A percentile compares a stretch with the other conserved stretches of the same genome.
Conservation (phyloP, 2,329 filamentous ascomycete genomes). For the Pseudocercospora crystallina region DNA sequence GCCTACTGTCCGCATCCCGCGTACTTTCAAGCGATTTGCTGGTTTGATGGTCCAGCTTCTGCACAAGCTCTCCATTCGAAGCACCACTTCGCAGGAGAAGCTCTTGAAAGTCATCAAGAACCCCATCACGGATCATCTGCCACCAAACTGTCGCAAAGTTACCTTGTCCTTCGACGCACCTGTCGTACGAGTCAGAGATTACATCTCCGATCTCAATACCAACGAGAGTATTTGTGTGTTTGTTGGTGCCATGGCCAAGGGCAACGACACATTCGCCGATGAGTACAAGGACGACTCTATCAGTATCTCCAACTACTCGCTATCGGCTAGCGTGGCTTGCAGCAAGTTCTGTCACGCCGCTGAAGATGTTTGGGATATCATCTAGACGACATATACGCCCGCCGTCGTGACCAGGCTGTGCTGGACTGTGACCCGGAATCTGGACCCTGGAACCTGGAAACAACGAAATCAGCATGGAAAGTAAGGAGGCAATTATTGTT, state of each 20-base stretch:
- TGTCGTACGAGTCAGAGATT: slow-evolving; percentile 83
- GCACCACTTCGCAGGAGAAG: slow-evolving; percentile 96
- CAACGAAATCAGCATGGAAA: slow-evolving; percentile 3
- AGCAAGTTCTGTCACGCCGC: slow-evolving; percentile 99
- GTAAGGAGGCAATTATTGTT: neutral
- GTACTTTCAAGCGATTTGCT: slow-evolving; percentile 98
- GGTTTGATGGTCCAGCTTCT: slow-evolving; percentile 98
- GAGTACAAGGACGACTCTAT: slow-evolving; percentile 94
- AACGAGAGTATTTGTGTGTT: slow-evolving; percentile 97
- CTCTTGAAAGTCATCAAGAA: slow-evolving; percentile 96
- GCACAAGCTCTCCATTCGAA: slow-evolving; percentile 92
- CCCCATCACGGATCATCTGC: slow-evolving; percentile 93
- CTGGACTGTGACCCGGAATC: neutral
- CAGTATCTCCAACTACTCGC: slow-evolving; percentile 95
- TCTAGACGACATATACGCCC: slow-evolving; percentile 54
- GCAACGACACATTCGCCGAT: slow-evolving; percentile 92
- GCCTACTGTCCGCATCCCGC: slow-evolving; percentile 93
- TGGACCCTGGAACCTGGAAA: too few species aligned
- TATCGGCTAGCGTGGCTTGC: slow-evolving; percentile 96
- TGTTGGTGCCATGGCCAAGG: slow-evolving; percentile 98
- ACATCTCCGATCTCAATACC: slow-evolving; percentile 72
- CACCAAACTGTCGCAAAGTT: slow-evolving; percentile 95
- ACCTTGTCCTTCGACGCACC: slow-evolving; percentile 92
- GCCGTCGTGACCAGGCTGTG: neutral
- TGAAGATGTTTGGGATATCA: slow-evolving; percentile 92